Percentiles rank a stretch among this genome's conserved stretches.
Conservation (phyloP, 768 basidiomycete species). For the Gelatoporia subvermispora region DNA sequence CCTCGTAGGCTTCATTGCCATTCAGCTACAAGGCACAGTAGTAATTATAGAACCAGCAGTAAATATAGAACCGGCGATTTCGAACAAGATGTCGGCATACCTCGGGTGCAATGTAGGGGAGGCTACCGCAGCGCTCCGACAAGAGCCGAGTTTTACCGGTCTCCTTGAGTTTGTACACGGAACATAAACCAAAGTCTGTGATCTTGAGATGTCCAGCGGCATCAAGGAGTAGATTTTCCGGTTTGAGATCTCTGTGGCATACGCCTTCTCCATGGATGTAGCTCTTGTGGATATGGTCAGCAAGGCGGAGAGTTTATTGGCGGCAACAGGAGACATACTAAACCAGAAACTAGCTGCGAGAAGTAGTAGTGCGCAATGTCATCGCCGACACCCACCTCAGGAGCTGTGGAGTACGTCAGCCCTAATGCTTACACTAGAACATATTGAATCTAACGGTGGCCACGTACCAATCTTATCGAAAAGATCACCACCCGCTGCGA, state of each 20-base stretch:
- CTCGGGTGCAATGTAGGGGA: constrained; percentile 95
- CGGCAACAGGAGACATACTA: constrained; percentile 44
- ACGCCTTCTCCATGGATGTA: constrained; percentile 89
- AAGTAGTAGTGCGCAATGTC: constrained; percentile 91
- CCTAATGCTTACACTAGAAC: background rate
- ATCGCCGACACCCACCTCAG: constrained; percentile 83
- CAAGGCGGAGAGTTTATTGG: background rate
- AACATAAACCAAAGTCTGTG: constrained; percentile 91
- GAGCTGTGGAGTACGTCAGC: constrained; percentile 46
- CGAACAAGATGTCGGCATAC: constrained; percentile 34
- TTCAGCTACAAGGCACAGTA: constrained; percentile 48
- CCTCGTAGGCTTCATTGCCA: constrained; percentile 63
- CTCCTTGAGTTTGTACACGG: constrained; percentile 83
- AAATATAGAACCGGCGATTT: background rate
- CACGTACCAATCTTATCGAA: constrained; percentile 94
- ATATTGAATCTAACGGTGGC: background rate
- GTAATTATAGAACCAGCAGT: background rate
- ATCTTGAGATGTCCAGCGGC: constrained; percentile 84
- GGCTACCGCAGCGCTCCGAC: constrained; percentile 82
- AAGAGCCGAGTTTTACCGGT: constrained; percentile 71
- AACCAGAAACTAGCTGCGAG: constrained; percentile 74
- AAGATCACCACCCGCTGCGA: constrained; percentile 90
- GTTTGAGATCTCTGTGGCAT: constrained; percentile 95
- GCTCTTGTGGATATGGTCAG: constrained; percentile 35
- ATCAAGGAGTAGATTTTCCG: constrained; percentile 90